phyloP scores from a whole-genome alignment of 192 early-diverging fungal genomes.

The Entomortierella beljakovae region DNA sequence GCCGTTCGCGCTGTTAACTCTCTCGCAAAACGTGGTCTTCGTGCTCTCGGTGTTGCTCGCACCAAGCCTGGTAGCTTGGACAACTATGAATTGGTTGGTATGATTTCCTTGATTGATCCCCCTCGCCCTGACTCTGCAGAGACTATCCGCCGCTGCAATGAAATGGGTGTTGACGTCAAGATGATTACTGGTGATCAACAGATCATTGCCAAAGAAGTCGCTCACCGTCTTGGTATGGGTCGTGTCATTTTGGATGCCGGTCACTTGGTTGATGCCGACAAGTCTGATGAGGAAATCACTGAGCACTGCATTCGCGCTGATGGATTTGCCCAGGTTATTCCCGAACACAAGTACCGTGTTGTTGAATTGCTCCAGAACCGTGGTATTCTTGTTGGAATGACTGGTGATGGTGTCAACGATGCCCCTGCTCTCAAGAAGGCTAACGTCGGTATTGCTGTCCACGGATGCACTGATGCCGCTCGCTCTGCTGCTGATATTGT shows the following conservation, averaged over 20 bases:
- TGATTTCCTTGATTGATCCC: slow-evolving; percentile 93
- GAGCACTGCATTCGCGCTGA: slow-evolving; percentile 89
- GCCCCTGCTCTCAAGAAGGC: slow-evolving; percentile 98
- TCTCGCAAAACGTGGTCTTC: slow-evolving; percentile 83
- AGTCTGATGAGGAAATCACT: slow-evolving; percentile 82
- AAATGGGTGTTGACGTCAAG: slow-evolving; percentile 93
- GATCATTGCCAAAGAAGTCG: slow-evolving; percentile 95
- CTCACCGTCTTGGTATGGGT: slow-evolving; percentile 90
- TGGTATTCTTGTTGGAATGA: slow-evolving; percentile 89
- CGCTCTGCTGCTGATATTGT: slow-evolving; percentile 97
- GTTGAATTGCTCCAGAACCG: slow-evolving; percentile 94
- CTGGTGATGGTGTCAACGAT: slow-evolving; percentile 97
- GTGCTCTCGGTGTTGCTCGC: slow-evolving; percentile 93
- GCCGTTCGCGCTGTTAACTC: slow-evolving; percentile 83
- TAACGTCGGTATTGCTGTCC: slow-evolving; percentile 96
- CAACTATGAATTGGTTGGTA: slow-evolving; percentile 85
- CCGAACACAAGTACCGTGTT: slow-evolving; percentile 97
- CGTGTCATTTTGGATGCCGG: slow-evolving; percentile 91
- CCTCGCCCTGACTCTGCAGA: slow-evolving; percentile 89
- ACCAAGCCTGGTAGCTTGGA: slow-evolving; percentile 74
- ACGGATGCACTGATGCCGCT: slow-evolving; percentile 95
- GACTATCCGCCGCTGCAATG: slow-evolving; percentile 86
- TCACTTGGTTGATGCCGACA: slow-evolving; percentile 81
- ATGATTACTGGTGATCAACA: slow-evolving; percentile 98
- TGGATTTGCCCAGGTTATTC: slow-evolving; percentile 97